Conservation (phyloP, 1,284 basidiomycete species). For the Trametes hirsuta region DNA sequence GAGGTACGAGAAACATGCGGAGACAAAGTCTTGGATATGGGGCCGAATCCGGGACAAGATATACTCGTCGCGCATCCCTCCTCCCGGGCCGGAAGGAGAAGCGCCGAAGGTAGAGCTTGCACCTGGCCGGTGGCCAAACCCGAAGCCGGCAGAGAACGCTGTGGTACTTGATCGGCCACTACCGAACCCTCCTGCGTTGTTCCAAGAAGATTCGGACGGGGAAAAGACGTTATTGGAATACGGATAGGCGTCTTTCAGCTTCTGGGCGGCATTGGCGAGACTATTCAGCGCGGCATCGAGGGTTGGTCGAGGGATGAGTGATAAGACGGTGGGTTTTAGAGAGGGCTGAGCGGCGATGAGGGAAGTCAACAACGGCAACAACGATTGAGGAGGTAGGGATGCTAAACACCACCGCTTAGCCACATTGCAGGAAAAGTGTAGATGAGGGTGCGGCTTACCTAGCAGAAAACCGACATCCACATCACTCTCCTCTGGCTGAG, state of each 20-base stretch:
- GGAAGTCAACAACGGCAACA: slow-evolving; percentile 70
- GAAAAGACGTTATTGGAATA: slow-evolving; percentile 61
- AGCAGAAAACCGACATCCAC: slow-evolving; percentile 80
- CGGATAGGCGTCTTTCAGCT: slow-evolving; percentile 77
- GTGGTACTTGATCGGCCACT: slow-evolving; percentile 18
- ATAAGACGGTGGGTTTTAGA: slow-evolving; percentile 67
- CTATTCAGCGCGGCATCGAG: slow-evolving; percentile 72
- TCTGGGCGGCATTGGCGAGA: slow-evolving; percentile 67
- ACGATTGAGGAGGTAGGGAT: slow-evolving; percentile 71
- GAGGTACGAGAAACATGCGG: slow-evolving; percentile 75
- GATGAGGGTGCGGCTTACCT: slow-evolving; percentile 48
- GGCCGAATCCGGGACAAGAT: slow-evolving; percentile 73
- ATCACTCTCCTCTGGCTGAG: slow-evolving; percentile 49
- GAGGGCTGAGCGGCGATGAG: slow-evolving; percentile 66
- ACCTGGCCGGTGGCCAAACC: slow-evolving; percentile 41
- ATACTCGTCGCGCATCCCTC: slow-evolving; percentile 75
- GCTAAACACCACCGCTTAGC: slow-evolving; percentile 43
- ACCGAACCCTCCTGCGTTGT: slow-evolving; percentile 26
- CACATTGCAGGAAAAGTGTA: slow-evolving; percentile 6
- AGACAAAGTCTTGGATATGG: slow-evolving; percentile 73
- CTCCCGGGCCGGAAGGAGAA: slow-evolving; percentile 37
- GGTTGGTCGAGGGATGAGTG: slow-evolving; percentile 78
- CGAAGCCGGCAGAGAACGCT: slow-evolving; percentile 49
- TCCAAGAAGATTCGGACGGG: slow-evolving; percentile 34
- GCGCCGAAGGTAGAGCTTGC: slow-evolving; percentile 31